Evolutionary conservation across 179 eudicot species (phyloP).

Genomic region (Beta macrorhiza): DNA sequence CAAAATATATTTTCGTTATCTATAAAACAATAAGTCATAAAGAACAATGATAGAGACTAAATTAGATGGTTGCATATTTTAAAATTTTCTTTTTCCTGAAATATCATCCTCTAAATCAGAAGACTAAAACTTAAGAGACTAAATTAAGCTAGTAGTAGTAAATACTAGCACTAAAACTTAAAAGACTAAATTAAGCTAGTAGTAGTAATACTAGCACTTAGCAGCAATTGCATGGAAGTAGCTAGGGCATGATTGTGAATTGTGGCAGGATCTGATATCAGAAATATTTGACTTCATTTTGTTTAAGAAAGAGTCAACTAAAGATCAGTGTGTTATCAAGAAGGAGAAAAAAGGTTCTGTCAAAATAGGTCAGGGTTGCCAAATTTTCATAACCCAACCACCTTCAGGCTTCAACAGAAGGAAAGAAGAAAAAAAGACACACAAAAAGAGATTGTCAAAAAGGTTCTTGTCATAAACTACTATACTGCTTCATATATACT

Average conservation of each 20-base stretch:
- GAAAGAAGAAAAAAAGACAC: background rate
- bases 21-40: too few relatives aligned
- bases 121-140: too few relatives aligned
- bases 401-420: slow-evolving; percentile 12
- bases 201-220: background rate
- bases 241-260: slow-evolving; percentile 25
- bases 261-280: slow-evolving; percentile 7
- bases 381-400: slow-evolving; percentile 33
- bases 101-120: too few relatives aligned
- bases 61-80: too few relatives aligned
- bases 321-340: slow-evolving; percentile 30
- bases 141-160: background rate
- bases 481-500: too few relatives aligned
- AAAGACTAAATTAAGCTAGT: too few relatives aligned
- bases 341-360: slow-evolving; percentile 13
- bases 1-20: too few relatives aligned
- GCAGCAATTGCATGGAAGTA: slow-evolving; percentile 3
- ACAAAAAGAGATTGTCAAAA: too few relatives aligned
- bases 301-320: slow-evolving; percentile 29
- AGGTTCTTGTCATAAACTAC: slow-evolving; percentile 24
- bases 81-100: too few relatives aligned
- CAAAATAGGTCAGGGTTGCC: slow-evolving; percentile 25
- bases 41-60: too few relatives aligned
- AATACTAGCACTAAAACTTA: background rate
- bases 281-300: slow-evolving; percentile 19